These are phyloP conservation scores for Xylariaceae sp. DNA, from an alignment of 2,329 filamentous ascomycete genomes.

Conservation along the genomic window DNA sequence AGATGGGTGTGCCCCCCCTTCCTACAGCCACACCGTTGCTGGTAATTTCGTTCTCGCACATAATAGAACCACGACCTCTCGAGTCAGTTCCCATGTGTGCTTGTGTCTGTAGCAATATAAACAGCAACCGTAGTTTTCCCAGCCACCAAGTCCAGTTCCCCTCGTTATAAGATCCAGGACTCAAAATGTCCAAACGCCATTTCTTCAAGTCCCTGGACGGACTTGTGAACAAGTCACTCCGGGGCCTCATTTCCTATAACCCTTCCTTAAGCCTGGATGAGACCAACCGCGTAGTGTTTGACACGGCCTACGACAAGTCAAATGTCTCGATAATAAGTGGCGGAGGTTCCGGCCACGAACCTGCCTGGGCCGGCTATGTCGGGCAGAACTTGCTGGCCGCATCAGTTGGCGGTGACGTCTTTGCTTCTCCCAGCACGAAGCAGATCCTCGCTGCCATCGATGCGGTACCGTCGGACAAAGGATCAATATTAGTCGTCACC, in stretches of 20 bases:
- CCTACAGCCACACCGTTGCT: background rate
- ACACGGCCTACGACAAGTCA: slow-evolving; percentile 47
- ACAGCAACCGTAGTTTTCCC: background rate
- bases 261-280: slow-evolving; percentile 53
- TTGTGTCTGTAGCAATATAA: too few species aligned
- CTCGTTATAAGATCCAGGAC: slow-evolving; percentile 1
- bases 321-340: slow-evolving; percentile 56
- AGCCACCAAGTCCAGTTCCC: background rate
- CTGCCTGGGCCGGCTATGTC: slow-evolving; percentile 67
- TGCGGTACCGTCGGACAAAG: slow-evolving; percentile 55
- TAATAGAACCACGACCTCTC: background rate
- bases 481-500: slow-evolving; percentile 63
- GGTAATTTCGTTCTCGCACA: background rate
- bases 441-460: slow-evolving; percentile 64
- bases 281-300: slow-evolving; percentile 54
- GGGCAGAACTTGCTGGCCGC: slow-evolving; percentile 64
- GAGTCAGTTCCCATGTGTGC: background rate
- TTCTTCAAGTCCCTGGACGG: slow-evolving; percentile 57
- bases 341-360: slow-evolving; percentile 62
- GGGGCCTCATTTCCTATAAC: slow-evolving; percentile 57
- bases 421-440: slow-evolving; percentile 64
- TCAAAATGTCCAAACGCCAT: slow-evolving; percentile 54
- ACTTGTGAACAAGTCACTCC: slow-evolving; percentile 55
- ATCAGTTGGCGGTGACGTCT: slow-evolving; percentile 64
- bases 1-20: background rate